phyloP scores from a whole-genome alignment of 352 stramenopile genomes.

The Phytophthora cryptogea region DNA sequence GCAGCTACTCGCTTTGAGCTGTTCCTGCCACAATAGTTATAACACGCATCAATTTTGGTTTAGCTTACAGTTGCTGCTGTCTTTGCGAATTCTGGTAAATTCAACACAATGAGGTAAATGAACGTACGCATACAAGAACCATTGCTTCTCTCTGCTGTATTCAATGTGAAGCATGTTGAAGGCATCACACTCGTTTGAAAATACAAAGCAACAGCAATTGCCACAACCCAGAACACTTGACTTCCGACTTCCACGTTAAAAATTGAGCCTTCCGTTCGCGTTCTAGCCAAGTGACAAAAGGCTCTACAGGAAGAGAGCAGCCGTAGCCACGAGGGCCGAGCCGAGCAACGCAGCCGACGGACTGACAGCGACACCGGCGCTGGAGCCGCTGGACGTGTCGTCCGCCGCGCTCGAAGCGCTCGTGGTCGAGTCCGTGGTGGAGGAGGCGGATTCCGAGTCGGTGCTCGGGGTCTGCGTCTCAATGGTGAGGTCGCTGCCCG shows the following conservation, averaged over 20 bases:
- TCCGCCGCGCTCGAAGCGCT: constrained; percentile 29
- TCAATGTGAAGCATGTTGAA: neutral
- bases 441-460: constrained; percentile 19
- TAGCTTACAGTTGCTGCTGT: too few species aligned
- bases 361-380: constrained; percentile 2
- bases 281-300: neutral
- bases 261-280: constrained; percentile 15
- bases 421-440: constrained; percentile 19
- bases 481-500: constrained; percentile 32
- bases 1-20: constrained; percentile 34
- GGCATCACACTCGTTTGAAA: neutral
- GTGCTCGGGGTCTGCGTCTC: constrained; percentile 27
- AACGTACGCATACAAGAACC: neutral
- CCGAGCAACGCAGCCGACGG: constrained; percentile 22
- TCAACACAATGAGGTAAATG: too few species aligned
- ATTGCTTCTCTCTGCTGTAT: neutral
- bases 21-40: constrained; percentile 12
- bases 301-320: constrained; percentile 35
- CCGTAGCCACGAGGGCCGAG: constrained; percentile 23
- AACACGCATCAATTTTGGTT: neutral
- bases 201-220: neutral
- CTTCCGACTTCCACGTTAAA: constrained; percentile 9
- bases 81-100: too few species aligned
- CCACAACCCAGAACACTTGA: constrained; percentile 1
- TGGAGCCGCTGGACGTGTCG: constrained; percentile 26